Conservation (phyloP, 2,329 filamentous ascomycete genomes). For the Samsoniella hepiali region DNA sequence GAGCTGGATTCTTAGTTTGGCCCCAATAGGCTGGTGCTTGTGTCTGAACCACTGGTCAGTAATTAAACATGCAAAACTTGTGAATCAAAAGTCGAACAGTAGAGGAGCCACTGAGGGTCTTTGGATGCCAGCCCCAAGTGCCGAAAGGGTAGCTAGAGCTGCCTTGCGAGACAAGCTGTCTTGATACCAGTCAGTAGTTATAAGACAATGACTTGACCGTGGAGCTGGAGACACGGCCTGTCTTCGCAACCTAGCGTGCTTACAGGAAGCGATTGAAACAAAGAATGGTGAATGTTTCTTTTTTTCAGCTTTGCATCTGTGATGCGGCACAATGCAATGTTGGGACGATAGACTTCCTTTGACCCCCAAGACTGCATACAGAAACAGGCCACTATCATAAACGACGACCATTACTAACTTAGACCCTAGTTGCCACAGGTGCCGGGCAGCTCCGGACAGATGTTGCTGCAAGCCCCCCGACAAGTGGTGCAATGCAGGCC, state of each 20-base stretch:
- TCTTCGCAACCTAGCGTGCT: too few relatives aligned
- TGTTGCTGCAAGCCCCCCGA: neutral
- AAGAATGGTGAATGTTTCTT: too few relatives aligned
- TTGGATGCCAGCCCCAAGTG: too few relatives aligned
- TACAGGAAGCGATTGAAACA: too few relatives aligned
- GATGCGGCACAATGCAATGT: neutral
- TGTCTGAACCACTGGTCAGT: neutral
- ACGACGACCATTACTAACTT: neutral
- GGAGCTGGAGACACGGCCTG: too few relatives aligned
- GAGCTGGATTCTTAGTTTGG: slow-evolving; percentile 1
- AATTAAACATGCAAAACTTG: neutral
- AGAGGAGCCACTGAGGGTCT: too few relatives aligned
- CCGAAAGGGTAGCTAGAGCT: too few relatives aligned
- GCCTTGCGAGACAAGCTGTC: too few relatives aligned
- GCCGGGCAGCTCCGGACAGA: neutral
- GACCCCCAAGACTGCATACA: neutral
- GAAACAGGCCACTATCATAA: neutral
- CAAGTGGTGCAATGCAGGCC: neutral
- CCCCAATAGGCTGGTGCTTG: neutral
- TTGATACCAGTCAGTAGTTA: too few relatives aligned
- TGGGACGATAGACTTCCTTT: neutral
- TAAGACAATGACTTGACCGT: too few relatives aligned
- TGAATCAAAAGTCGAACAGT: too few relatives aligned
- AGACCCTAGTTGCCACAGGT: neutral
- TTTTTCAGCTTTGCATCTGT: neutral